These are phyloP conservation scores for Symmetrospora coprosmae DNA, from an alignment of 768 basidiomycete genomes.

Conservation along the genomic window DNA sequence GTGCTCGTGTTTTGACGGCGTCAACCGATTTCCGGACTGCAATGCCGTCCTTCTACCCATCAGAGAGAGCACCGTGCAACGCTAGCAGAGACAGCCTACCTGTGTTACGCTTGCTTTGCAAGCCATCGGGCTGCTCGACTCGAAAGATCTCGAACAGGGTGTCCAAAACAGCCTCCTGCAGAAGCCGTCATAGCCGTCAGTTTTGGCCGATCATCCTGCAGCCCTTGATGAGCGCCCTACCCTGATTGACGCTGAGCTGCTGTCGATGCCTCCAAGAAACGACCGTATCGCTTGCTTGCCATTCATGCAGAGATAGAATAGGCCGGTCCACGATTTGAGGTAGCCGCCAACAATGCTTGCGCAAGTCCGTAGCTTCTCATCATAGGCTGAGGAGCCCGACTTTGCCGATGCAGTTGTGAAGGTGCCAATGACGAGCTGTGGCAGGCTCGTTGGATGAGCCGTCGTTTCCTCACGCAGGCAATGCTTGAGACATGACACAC, in stretches of 20 bases:
- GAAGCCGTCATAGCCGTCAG: neutral
- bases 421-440: slow-evolving; percentile 66
- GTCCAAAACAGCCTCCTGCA: slow-evolving; percentile 76
- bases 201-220: neutral
- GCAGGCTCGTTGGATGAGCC: neutral
- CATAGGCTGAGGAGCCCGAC: slow-evolving; percentile 48
- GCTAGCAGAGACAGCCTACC: neutral
- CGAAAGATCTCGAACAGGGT: slow-evolving; percentile 87
- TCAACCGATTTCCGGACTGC: neutral
- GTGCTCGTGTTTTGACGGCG: neutral
- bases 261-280: slow-evolving; percentile 66
- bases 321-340: slow-evolving; percentile 41
- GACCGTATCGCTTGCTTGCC: slow-evolving; percentile 72
- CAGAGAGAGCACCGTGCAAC: neutral
- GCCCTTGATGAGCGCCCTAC: no score
- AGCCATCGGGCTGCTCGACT: slow-evolving; percentile 85
- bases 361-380: slow-evolving; percentile 63
- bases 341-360: slow-evolving; percentile 65
- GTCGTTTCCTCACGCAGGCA: neutral
- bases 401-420: slow-evolving; percentile 89
- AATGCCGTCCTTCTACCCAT: neutral
- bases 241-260: slow-evolving; percentile 73
- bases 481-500: slow-evolving; percentile 39
- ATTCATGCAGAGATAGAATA: slow-evolving; percentile 88
- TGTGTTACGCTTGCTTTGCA: slow-evolving; percentile 61